Conservation (phyloP, 192 early-diverging fungal species). For the Entophlyctis luteolus region DNA sequence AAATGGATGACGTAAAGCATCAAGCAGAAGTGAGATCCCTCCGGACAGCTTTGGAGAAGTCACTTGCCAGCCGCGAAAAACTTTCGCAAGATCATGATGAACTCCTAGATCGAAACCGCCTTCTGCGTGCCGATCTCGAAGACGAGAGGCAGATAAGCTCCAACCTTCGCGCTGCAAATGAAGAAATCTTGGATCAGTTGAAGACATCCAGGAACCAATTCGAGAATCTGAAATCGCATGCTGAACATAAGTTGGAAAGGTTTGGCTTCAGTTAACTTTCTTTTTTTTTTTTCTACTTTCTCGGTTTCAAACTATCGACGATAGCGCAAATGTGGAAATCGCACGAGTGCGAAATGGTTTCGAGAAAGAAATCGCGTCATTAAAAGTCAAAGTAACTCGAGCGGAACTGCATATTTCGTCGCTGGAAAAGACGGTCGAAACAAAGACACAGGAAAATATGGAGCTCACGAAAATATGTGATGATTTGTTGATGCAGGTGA, state of each 20-base stretch:
- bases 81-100: constrained; percentile 5
- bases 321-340: constrained; percentile 42
- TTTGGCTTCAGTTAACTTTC: neutral
- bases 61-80: constrained; percentile 7
- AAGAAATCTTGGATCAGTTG: constrained; percentile 14
- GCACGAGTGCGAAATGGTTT: constrained; percentile 14
- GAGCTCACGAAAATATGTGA: constrained; percentile 46
- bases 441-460: constrained; percentile 37
- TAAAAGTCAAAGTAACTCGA: constrained; percentile 29
- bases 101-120: constrained; percentile 25
- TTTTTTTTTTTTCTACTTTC: neutral
- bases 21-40: neutral
- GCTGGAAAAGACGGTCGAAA: constrained; percentile 27
- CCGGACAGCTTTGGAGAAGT: constrained; percentile 5
- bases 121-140: constrained; percentile 26
- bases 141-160: constrained; percentile 32
- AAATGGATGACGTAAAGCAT: constrained; percentile 4
- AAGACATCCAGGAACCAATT: constrained; percentile 15
- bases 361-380: constrained; percentile 39
- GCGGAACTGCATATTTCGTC: constrained; percentile 30
- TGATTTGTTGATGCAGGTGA: constrained; percentile 33
- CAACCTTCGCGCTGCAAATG: neutral
- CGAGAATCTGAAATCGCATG: constrained; percentile 31
- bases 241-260: constrained; percentile 42
- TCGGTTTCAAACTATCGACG: neutral